A percentile compares a stretch with the other conserved stretches of the same genome.
Evolutionary conservation across 441 rosid species (phyloP).

Genomic region (Bruguiera hainesii): DNA sequence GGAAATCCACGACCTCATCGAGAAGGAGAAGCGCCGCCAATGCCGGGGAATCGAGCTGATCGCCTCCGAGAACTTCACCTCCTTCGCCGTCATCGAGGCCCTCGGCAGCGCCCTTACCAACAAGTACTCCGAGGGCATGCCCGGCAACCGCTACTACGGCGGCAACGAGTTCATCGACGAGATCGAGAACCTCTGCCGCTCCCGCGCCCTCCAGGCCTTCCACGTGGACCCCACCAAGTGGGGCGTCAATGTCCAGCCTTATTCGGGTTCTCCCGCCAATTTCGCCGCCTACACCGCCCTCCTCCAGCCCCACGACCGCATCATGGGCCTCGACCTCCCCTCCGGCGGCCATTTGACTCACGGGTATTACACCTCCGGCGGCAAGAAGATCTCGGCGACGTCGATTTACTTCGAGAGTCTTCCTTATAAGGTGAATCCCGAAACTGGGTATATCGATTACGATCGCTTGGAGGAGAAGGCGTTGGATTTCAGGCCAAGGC

Average conservation of each 20-base stretch:
- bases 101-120: constrained; percentile 93
- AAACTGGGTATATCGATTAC: constrained; percentile 80
- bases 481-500: constrained; percentile 84
- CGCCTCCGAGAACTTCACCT: constrained; percentile 98
- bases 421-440: constrained; percentile 87
- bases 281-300: constrained; percentile 97
- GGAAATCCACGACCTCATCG: constrained; percentile 90
- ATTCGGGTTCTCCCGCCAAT: constrained; percentile 97
- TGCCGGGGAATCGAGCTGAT: constrained; percentile 97
- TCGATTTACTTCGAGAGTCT: constrained; percentile 94
- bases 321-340: constrained; percentile 94
- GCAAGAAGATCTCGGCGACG: constrained; percentile 96
- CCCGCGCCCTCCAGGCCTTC: constrained; percentile 81
- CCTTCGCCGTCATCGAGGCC: constrained; percentile 97
- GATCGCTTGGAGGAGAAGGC: constrained; percentile 96
- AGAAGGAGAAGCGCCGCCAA: constrained; percentile 96
- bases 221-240: constrained; percentile 62
- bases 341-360: constrained; percentile 96
- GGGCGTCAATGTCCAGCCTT: constrained; percentile 99
- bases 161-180: constrained; percentile 87
- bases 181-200: constrained; percentile 90
- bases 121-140: constrained; percentile 97
- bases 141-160: constrained; percentile 93
- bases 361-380: constrained; percentile 92
- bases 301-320: constrained; percentile 90